phyloP scores from a whole-genome alignment of 2,329 filamentous ascomycete genomes.

The Cladosporium velox region DNA sequence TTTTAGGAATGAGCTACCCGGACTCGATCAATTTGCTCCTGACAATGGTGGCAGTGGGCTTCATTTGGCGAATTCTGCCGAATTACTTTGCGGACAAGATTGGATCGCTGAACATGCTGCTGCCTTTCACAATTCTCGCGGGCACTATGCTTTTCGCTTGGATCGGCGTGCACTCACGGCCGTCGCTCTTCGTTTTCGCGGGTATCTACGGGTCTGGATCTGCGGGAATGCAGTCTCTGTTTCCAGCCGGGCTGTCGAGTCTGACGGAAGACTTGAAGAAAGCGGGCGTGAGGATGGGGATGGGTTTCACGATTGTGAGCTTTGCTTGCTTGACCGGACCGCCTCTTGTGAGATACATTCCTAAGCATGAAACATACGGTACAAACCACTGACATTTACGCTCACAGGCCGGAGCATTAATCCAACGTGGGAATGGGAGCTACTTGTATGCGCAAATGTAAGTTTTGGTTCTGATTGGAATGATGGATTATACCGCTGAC shows the following conservation, averaged over 20 bases:
- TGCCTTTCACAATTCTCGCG: constrained; percentile 52
- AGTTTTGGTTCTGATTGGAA: background rate
- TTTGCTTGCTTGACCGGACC: constrained; percentile 49
- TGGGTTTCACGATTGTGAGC: constrained; percentile 50
- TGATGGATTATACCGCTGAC: background rate
- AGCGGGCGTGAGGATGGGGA: constrained; percentile 50
- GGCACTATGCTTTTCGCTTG: constrained; percentile 58
- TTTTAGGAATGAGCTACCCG: constrained; percentile 48
- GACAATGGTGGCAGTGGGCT: constrained; percentile 59
- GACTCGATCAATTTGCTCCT: constrained; percentile 59
- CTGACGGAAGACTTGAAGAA: constrained; percentile 52
- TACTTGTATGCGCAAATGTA: constrained; percentile 49
- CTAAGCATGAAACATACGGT: too few species aligned
- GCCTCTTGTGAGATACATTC: background rate
- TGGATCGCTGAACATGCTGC: constrained; percentile 59
- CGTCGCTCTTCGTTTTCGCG: constrained; percentile 47
- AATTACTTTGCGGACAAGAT: constrained; percentile 57
- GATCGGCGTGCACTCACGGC: constrained; percentile 50
- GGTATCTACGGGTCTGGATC: constrained; percentile 49
- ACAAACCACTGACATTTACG: constrained; percentile 35
- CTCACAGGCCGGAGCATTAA: constrained; percentile 45
- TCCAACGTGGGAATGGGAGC: constrained; percentile 42
- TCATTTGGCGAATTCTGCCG: constrained; percentile 56
- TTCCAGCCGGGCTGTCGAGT: constrained; percentile 45
- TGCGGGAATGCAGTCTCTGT: constrained; percentile 49